Conservation (phyloP, 148 eudicot genomes). For the Vaccinium corymbosum region DNA sequence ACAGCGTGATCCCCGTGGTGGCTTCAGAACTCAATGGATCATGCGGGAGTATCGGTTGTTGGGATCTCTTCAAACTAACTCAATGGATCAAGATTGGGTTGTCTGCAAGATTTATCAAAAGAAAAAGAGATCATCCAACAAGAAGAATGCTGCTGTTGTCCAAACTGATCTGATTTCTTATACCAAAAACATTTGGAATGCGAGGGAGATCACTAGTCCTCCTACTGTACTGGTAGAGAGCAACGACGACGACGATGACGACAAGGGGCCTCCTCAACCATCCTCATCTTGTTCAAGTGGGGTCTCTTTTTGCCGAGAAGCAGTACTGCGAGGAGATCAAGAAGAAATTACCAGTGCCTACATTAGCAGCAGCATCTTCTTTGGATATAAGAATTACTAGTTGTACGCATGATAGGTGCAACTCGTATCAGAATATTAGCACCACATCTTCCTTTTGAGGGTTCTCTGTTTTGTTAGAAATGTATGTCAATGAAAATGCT, state of each 20-base stretch:
- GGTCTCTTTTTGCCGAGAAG: not conserved
- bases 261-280: constrained; percentile 29
- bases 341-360: constrained; percentile 9
- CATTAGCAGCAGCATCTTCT: not conserved
- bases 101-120: constrained; percentile 16
- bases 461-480: not conserved
- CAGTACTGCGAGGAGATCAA: not conserved
- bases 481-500: not conserved
- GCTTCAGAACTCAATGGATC: constrained; percentile 38
- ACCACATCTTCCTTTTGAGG: not conserved
- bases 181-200: not conserved
- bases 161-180: not conserved
- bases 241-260: not conserved
- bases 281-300: constrained; percentile 22
- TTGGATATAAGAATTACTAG: not conserved
- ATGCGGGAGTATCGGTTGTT: constrained; percentile 19
- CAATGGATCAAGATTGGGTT: constrained; percentile 10
- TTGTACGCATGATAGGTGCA: not conserved
- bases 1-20: not conserved
- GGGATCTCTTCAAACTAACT: too few relatives aligned
- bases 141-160: not conserved
- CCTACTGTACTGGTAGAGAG: constrained; percentile 10
- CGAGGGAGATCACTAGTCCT: not conserved
- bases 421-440: not conserved
- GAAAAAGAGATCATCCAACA: constrained; percentile 21